Conservation (phyloP, 2,329 filamentous ascomycete species). For the Dactylellina cionopaga region DNA sequence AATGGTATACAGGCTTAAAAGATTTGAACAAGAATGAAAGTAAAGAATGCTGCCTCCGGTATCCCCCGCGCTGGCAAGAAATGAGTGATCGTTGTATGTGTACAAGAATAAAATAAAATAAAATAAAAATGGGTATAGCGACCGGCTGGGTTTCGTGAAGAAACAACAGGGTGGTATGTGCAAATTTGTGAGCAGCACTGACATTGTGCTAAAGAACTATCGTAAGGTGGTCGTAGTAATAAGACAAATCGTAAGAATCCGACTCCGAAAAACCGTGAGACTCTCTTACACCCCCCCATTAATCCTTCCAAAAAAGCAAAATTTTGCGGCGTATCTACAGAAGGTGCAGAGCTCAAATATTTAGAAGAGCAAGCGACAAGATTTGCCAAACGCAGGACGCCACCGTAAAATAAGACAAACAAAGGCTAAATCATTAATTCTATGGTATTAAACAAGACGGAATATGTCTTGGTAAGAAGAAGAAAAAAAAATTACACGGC, state of each 20-base stretch:
- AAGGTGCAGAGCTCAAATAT: not conserved
- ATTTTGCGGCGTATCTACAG: slow-evolving; percentile 23
- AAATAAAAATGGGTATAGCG: not conserved
- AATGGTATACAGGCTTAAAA: slow-evolving; percentile 18
- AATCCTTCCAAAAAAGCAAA: slow-evolving; percentile 19
- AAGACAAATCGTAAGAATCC: slow-evolving; percentile 5
- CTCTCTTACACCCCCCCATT: slow-evolving; percentile 27
- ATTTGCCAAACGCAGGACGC: slow-evolving; percentile 26
- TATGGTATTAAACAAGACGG: not conserved
- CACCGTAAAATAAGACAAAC: slow-evolving; percentile 17
- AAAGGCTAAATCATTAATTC: not conserved
- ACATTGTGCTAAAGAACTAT: not conserved
- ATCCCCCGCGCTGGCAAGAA: not conserved
- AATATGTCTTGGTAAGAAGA: not conserved
- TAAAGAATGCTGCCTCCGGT: not conserved
- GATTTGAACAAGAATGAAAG: not conserved
- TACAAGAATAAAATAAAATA: too few relatives aligned
- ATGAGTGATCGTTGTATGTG: not conserved
- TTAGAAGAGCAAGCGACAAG: slow-evolving; percentile 1
- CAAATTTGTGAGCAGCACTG: too few relatives aligned
- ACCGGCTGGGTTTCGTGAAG: not conserved
- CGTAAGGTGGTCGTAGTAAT: slow-evolving; percentile 11
- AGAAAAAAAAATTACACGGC: not conserved
- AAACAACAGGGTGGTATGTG: slow-evolving; percentile 1
- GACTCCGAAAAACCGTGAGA: slow-evolving; percentile 1